Percentiles rank a stretch among this genome's conserved stretches.
phyloP scores from a whole-genome alignment of 2,329 filamentous ascomycete genomes.

The Hymenoscyphus fructigenus region DNA sequence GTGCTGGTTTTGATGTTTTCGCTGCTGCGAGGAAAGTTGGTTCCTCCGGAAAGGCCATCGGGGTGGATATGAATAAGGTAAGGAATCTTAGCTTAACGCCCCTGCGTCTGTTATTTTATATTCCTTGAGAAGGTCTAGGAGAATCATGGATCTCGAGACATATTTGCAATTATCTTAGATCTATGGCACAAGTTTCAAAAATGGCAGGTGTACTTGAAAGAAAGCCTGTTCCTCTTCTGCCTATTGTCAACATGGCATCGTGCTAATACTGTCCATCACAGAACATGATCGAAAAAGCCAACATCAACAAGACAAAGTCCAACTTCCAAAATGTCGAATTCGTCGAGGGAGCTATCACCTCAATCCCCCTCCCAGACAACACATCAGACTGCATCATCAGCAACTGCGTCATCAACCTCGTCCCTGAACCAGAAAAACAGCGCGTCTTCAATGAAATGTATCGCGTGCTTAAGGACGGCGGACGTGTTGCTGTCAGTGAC shows the following conservation, averaged over 20 bases:
- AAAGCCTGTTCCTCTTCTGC: background rate
- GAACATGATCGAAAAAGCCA: conserved; percentile 55
- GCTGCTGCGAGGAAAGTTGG: conserved; percentile 52
- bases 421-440: conserved; percentile 52
- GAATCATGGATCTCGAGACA: no score
- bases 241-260: no score
- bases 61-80: conserved; percentile 44
- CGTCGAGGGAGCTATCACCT: conserved; percentile 51
- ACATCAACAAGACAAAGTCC: conserved; percentile 43
- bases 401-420: conserved; percentile 64
- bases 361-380: conserved; percentile 43
- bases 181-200: no score
- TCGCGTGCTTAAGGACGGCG: conserved; percentile 56
- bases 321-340: conserved; percentile 49
- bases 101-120: no score
- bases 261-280: conserved; percentile 28
- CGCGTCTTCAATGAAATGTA: conserved; percentile 57
- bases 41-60: conserved; percentile 48
- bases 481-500: conserved; percentile 59
- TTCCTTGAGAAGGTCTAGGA: no score
- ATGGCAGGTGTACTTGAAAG: background rate
- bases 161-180: no score
- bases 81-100: no score
- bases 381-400: conserved; percentile 57
- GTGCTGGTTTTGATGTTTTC: conserved; percentile 59